These are phyloP conservation scores for Zarea fungicola DNA, from an alignment of 2,329 filamentous ascomycete species.

Conservation along the genomic window DNA sequence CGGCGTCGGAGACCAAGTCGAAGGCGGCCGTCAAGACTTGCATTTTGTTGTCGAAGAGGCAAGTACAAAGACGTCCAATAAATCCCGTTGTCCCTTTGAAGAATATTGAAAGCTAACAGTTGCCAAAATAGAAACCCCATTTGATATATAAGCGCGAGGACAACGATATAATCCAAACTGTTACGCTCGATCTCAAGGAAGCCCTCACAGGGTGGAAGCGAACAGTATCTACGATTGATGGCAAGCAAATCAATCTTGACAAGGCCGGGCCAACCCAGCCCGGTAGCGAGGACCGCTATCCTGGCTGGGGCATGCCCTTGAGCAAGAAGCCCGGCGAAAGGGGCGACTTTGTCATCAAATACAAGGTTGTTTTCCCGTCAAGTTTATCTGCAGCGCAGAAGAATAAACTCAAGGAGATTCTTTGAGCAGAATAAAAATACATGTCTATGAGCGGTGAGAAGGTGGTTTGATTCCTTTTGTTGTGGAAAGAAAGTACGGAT, in stretches of 20 bases:
- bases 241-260: constrained; percentile 73
- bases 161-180: constrained; percentile 73
- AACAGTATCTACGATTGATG: constrained; percentile 90
- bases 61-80: constrained; percentile 31
- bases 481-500: too few relatives aligned
- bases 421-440: constrained; percentile 46
- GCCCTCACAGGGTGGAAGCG: constrained; percentile 89
- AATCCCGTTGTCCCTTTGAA: too few relatives aligned
- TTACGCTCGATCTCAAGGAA: constrained; percentile 87
- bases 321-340: constrained; percentile 81
- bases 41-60: constrained; percentile 95
- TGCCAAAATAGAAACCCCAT: constrained; percentile 67
- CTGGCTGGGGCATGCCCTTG: constrained; percentile 86
- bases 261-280: constrained; percentile 82
- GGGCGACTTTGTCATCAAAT: constrained; percentile 82
- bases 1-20: constrained; percentile 95
- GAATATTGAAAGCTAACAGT: constrained; percentile 36
- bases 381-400: constrained; percentile 74
- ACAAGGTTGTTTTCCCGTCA: constrained; percentile 89
- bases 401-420: constrained; percentile 70
- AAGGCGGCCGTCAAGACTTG: constrained; percentile 90
- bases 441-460: too few relatives aligned
- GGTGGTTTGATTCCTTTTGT: too few relatives aligned
- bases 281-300: constrained; percentile 74
- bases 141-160: constrained; percentile 79